Percentiles rank a stretch among this genome's conserved stretches.
These are phyloP conservation scores for Hymenoscyphus fructigenus DNA, from an alignment of 2,329 filamentous ascomycete genomes.

Conservation along the genomic window DNA sequence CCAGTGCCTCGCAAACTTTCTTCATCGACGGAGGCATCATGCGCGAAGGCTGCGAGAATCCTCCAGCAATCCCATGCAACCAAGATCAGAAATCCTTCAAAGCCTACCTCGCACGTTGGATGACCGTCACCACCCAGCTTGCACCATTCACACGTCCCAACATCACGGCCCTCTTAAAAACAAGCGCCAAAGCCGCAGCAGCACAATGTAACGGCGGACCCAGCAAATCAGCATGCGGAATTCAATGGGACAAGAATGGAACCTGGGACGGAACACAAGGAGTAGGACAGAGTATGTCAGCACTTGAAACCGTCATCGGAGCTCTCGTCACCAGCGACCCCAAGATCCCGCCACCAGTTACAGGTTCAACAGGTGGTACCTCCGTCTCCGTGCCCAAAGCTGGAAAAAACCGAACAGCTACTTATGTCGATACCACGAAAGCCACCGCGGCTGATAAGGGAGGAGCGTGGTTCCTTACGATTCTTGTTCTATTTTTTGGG, in stretches of 20 bases:
- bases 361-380: neutral
- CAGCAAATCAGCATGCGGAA: constrained; percentile 58
- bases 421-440: constrained; percentile 10
- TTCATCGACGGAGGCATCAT: constrained; percentile 53
- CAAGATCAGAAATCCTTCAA: constrained; percentile 64
- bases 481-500: constrained; percentile 24
- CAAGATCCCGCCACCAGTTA: neutral
- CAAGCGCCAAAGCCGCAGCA: constrained; percentile 57
- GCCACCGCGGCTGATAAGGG: constrained; percentile 39
- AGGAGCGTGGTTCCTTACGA: constrained; percentile 45
- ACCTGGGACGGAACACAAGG: constrained; percentile 60
- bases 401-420: neutral
- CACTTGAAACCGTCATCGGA: constrained; percentile 62
- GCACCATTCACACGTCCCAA: constrained; percentile 56
- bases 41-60: constrained; percentile 61
- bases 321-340: constrained; percentile 47
- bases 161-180: constrained; percentile 53
- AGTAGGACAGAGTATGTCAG: constrained; percentile 70
- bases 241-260: constrained; percentile 56
- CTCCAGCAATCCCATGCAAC: constrained; percentile 53
- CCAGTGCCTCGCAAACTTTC: constrained; percentile 54
- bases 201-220: constrained; percentile 56
- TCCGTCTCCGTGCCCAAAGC: neutral
- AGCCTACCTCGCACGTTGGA: constrained; percentile 61
- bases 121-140: constrained; percentile 62